Percentiles rank a stretch among this genome's conserved stretches.
phyloP scores from a whole-genome alignment of 2,329 filamentous ascomycete species.

The Ceratocystiopsis minuta region DNA sequence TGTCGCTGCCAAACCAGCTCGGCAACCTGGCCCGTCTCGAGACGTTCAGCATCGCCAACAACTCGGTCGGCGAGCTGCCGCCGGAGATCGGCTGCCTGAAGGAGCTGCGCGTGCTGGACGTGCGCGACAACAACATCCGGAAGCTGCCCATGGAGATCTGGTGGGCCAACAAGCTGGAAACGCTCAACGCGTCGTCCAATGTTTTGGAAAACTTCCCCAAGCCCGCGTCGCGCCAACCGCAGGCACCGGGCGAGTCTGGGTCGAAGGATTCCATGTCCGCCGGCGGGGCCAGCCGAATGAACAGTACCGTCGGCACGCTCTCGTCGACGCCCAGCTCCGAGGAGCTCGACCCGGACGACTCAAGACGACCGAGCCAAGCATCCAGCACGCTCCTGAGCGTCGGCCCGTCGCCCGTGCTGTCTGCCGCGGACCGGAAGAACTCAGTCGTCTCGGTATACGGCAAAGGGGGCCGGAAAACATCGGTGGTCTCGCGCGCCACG shows the following conservation, averaged over 20 bases:
- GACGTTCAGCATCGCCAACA: slow-evolving; percentile 86
- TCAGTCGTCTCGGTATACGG: slow-evolving; percentile 71
- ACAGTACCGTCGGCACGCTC: slow-evolving; percentile 22
- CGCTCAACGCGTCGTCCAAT: slow-evolving; percentile 88
- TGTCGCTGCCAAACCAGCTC: slow-evolving; percentile 70
- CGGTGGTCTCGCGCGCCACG: slow-evolving; percentile 51
- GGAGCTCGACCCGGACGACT: slow-evolving; percentile 42
- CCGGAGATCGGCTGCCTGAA: slow-evolving; percentile 72
- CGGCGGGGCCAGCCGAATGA: slow-evolving; percentile 20
- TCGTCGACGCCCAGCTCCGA: slow-evolving; percentile 56
- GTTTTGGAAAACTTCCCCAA: slow-evolving; percentile 83
- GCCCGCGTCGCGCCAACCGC: slow-evolving; percentile 51
- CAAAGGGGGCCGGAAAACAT: slow-evolving; percentile 68
- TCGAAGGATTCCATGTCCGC: slow-evolving; percentile 16
- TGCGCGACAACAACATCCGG: slow-evolving; percentile 84
- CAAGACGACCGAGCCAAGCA: slow-evolving; percentile 65
- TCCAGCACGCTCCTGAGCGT: slow-evolving; percentile 61
- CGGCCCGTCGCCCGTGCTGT: slow-evolving; percentile 50
- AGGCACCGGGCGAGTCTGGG: slow-evolving; percentile 29
- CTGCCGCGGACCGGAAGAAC: slow-evolving; percentile 49
- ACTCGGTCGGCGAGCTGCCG: slow-evolving; percentile 69
- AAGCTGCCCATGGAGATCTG: slow-evolving; percentile 86
- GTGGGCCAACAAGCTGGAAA: slow-evolving; percentile 82
- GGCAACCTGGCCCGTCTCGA: slow-evolving; percentile 70
- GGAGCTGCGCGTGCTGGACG: slow-evolving; percentile 71